Conservation (phyloP, 495 filamentous ascomycete genomes). For the Trichoderma parareesei region DNA sequence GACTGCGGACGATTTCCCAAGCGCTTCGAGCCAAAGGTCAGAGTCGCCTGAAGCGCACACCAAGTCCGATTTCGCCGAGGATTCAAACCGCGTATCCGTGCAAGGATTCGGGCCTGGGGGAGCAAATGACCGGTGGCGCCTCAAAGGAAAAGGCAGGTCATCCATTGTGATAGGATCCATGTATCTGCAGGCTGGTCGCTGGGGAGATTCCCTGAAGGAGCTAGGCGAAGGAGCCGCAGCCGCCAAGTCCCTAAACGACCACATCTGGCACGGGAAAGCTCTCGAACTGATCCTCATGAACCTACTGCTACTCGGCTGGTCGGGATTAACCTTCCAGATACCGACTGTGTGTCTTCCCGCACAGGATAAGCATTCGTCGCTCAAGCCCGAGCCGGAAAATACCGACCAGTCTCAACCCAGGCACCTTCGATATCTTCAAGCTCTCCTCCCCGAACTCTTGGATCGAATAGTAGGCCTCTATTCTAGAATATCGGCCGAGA, state of each 20-base stretch:
- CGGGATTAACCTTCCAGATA: constrained; percentile 79
- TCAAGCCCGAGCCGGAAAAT: constrained; percentile 39
- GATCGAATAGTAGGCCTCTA: constrained; percentile 82
- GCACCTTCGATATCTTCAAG: constrained; percentile 35
- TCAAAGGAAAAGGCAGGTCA: constrained; percentile 73
- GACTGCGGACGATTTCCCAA: constrained; percentile 64
- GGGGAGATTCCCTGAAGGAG: constrained; percentile 83
- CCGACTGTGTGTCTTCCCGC: constrained; percentile 41
- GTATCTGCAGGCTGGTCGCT: constrained; percentile 80
- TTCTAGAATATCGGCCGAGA: constrained; percentile 69
- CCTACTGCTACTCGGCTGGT: constrained; percentile 77
- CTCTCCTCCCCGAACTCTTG: constrained; percentile 46
- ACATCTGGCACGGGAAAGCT: constrained; percentile 94
- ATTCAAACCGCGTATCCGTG: constrained; percentile 64
- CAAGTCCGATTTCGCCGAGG: constrained; percentile 18
- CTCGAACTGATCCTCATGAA: constrained; percentile 78
- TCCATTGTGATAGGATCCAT: constrained; percentile 76
- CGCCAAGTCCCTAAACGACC: constrained; percentile 75
- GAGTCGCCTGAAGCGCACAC: constrained; percentile 6
- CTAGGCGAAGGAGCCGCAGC: constrained; percentile 69
- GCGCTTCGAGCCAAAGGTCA: constrained; percentile 21
- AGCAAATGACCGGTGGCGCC: constrained; percentile 65
- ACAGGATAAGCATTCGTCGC: constrained; percentile 39
- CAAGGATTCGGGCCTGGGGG: constrained; percentile 73
- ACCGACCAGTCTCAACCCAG: constrained; percentile 33